A percentile compares a stretch with the other conserved stretches of the same genome.
These are phyloP conservation scores for Herpetospermum pedunculosum DNA, from an alignment of 306 rosid genomes.

Conservation along the genomic window DNA sequence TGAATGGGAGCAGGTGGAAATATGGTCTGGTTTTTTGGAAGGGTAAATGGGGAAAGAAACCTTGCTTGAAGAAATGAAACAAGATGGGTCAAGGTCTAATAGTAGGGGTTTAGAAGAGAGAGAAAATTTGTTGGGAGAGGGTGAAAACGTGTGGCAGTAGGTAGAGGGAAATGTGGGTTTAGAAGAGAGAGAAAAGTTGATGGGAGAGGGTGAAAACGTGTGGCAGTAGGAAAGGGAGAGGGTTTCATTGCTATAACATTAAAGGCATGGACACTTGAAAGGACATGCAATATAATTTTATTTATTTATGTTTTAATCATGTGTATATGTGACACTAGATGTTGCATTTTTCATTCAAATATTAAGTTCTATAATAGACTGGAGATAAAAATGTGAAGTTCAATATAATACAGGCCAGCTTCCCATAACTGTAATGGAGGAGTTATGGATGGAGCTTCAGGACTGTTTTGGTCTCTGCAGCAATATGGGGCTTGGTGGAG, in stretches of 20 bases:
- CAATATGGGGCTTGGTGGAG: background rate
- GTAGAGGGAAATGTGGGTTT: too few species aligned
- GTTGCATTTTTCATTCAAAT: background rate
- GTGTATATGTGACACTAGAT: background rate
- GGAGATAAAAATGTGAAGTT: background rate
- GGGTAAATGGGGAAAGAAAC: too few species aligned
- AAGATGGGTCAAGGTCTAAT: too few species aligned
- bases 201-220: too few species aligned
- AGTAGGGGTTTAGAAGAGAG: too few species aligned
- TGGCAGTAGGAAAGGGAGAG: too few species aligned
- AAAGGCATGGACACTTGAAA: background rate
- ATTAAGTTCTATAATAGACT: background rate
- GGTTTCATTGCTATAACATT: background rate
- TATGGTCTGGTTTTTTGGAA: too few species aligned
- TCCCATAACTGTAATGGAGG: background rate
- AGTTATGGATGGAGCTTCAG: background rate
- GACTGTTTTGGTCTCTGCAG: background rate
- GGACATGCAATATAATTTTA: background rate
- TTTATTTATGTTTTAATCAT: background rate
- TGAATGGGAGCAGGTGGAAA: too few species aligned
- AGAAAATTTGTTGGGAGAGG: too few species aligned
- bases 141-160: too few species aligned
- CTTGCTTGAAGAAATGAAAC: too few species aligned
- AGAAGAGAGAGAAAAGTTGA: too few species aligned
- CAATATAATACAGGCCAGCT: background rate